Evolutionary conservation across 228 moss, liverwort and hornwort species (phyloP).

Genomic region (Sphagnum fallax): DNA sequence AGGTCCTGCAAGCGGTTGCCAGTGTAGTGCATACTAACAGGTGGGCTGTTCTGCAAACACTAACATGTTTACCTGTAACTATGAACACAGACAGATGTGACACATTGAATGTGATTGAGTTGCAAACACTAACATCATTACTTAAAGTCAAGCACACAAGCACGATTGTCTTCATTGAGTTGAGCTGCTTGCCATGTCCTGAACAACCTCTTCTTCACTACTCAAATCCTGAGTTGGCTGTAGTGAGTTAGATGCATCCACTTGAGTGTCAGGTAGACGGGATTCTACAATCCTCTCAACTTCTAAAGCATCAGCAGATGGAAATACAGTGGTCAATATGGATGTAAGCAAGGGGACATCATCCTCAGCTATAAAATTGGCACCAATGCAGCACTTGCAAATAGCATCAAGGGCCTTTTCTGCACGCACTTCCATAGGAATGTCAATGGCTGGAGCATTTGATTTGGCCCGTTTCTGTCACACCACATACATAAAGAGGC

Average conservation of each 20-base stretch:
- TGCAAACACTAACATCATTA: too few relatives aligned
- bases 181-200: constrained; percentile 20
- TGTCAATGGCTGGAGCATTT: constrained; percentile 55
- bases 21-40: too few relatives aligned
- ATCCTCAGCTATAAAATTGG: constrained; percentile 40
- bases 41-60: too few relatives aligned
- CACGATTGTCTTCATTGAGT: background rate
- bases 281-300: constrained; percentile 50
- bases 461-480: constrained; percentile 66
- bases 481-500: constrained; percentile 1
- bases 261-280: constrained; percentile 29
- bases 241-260: constrained; percentile 16
- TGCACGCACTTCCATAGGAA: constrained; percentile 71
- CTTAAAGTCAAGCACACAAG: too few relatives aligned
- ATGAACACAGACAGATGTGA: too few relatives aligned
- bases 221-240: constrained; percentile 14
- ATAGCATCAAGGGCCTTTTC: constrained; percentile 87
- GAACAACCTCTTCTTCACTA: constrained; percentile 13
- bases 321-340: constrained; percentile 73
- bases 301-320: constrained; percentile 52
- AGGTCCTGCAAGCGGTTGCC: too few relatives aligned
- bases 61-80: too few relatives aligned
- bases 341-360: constrained; percentile 48
- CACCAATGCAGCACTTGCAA: constrained; percentile 73
- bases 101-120: too few relatives aligned